Conservation (phyloP, 495 filamentous ascomycete species). For the Penicillium herquei region DNA sequence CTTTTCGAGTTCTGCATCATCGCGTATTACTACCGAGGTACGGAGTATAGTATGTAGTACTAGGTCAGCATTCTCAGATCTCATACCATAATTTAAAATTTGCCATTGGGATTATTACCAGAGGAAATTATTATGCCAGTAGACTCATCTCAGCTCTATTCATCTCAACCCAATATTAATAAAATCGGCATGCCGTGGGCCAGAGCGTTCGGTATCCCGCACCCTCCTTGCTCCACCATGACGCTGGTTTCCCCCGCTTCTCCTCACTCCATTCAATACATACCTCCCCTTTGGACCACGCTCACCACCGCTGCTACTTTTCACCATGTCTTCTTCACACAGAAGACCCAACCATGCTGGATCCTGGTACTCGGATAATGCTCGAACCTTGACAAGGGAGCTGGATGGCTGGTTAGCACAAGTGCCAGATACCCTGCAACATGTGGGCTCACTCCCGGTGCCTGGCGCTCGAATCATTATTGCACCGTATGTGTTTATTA, state of each 20-base stretch:
- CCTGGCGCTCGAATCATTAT: constrained; percentile 85
- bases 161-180: not conserved
- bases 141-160: not conserved
- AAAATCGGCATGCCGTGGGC: not conserved
- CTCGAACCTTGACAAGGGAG: constrained; percentile 59
- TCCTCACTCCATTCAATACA: constrained; percentile 14
- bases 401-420: constrained; percentile 76
- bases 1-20: no score
- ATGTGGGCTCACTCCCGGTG: constrained; percentile 61
- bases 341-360: constrained; percentile 69
- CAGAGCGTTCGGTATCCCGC: constrained; percentile 16
- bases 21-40: no score
- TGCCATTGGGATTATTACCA: no score
- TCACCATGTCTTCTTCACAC: constrained; percentile 49
- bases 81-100: no score
- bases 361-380: constrained; percentile 79
- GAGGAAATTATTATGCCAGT: not conserved
- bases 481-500: constrained; percentile 71
- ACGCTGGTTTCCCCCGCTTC: constrained; percentile 26
- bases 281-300: constrained; percentile 4
- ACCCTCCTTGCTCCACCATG: constrained; percentile 19
- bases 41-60: no score
- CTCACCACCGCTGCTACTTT: not conserved
- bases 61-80: no score
- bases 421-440: constrained; percentile 64